A percentile compares a stretch with the other conserved stretches of the same genome.
Conservation (phyloP, 2,329 filamentous ascomycete species). For the Teratosphaeria pseudoeucalypti region DNA sequence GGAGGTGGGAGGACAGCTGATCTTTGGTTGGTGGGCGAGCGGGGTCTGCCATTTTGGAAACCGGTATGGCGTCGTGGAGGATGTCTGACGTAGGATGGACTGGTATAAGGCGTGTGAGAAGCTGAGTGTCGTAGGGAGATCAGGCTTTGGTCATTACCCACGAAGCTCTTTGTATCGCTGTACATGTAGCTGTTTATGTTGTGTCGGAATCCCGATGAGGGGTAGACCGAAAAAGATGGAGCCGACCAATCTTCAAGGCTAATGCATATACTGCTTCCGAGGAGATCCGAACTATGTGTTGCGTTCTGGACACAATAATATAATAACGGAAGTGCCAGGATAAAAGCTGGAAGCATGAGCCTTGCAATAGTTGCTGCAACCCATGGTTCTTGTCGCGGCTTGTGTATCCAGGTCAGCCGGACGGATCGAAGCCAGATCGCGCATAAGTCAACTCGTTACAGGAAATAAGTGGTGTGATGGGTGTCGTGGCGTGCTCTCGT, state of each 20-base stretch:
- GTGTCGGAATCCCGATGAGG: no score
- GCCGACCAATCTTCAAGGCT: no score
- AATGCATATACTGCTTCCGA: no score
- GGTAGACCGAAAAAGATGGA: no score
- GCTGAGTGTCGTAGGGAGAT: background rate
- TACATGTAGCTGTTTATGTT: background rate
- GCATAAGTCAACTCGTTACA: background rate
- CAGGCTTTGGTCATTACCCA: background rate
- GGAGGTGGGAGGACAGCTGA: constrained; percentile 21
- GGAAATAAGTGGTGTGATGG: background rate
- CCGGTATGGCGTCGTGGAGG: background rate
- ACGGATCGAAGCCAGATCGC: no score
- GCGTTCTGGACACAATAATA: no score
- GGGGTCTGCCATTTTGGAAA: background rate
- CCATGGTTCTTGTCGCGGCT: no score
- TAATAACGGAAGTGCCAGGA: no score
- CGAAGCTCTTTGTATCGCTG: background rate
- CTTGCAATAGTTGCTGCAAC: no score
- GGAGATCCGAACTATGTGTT: no score
- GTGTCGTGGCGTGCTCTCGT: background rate
- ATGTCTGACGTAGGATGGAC: background rate
- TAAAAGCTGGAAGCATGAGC: no score
- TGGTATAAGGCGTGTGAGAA: background rate
- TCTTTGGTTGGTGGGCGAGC: constrained; percentile 13
- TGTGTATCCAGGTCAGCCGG: no score